phyloP scores from a whole-genome alignment of 2,329 filamentous ascomycete genomes.

The Hymenoscyphus scutula region DNA sequence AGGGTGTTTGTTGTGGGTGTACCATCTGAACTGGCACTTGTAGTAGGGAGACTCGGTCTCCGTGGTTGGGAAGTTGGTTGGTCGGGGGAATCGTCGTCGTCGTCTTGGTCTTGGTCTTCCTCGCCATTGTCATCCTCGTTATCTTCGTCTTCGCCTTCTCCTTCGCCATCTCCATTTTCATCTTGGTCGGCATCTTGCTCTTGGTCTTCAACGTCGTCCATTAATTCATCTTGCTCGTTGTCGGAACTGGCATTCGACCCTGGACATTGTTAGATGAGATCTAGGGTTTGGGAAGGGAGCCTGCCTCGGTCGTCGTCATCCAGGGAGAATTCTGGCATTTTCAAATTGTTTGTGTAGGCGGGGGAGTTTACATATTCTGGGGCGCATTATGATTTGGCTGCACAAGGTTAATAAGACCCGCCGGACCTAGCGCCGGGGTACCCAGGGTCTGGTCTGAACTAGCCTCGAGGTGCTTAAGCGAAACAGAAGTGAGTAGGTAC shows the following conservation, averaged over 20 bases:
- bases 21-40: constrained; percentile 33
- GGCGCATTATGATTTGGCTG: not conserved
- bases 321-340: constrained; percentile 33
- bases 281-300: not conserved
- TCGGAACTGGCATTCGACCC: constrained; percentile 46
- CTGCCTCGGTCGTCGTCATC: constrained; percentile 37
- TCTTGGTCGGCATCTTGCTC: constrained; percentile 36
- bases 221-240: constrained; percentile 56
- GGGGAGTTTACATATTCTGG: constrained; percentile 19
- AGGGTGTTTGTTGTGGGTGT: constrained; percentile 20
- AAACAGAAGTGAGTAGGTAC: no score
- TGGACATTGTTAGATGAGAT: constrained; percentile 20
- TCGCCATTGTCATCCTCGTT: constrained; percentile 43
- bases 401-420: no score
- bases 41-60: constrained; percentile 30
- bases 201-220: constrained; percentile 47
- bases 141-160: constrained; percentile 35
- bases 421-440: no score
- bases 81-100: constrained; percentile 53
- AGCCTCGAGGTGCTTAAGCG: no score
- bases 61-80: constrained; percentile 27
- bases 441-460: no score
- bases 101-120: constrained; percentile 37
- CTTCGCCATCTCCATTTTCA: constrained; percentile 37
- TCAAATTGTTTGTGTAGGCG: constrained; percentile 16